phyloP scores from a whole-genome alignment of 2,329 filamentous ascomycete genomes.

The Alternaria arborescens region DNA sequence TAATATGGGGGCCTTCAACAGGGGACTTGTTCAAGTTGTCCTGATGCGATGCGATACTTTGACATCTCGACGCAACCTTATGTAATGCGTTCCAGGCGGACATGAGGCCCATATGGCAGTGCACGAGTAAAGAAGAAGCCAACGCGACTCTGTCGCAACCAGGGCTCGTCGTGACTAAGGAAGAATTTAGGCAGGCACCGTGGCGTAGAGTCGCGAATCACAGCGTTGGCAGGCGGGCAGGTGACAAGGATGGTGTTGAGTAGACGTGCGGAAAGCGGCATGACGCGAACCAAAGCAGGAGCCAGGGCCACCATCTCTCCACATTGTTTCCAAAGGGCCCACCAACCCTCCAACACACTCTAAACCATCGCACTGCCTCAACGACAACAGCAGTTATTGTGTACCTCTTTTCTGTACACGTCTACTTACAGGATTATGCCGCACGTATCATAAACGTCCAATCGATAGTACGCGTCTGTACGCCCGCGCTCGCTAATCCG shows the following conservation, averaged over 20 bases:
- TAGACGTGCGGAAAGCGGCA: slow-evolving; percentile 10
- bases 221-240: slow-evolving; percentile 8
- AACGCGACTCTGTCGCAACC: neutral
- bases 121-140: neutral
- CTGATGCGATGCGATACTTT: no score
- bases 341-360: slow-evolving; percentile 10
- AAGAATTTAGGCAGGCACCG: slow-evolving; percentile 9
- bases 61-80: neutral
- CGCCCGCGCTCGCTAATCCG: neutral
- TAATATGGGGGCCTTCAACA: neutral
- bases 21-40: neutral
- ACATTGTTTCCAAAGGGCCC: slow-evolving; percentile 16
- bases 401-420: slow-evolving; percentile 5
- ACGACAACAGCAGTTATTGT: neutral
- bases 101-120: neutral
- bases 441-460: neutral
- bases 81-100: neutral
- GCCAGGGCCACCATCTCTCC: slow-evolving; percentile 20
- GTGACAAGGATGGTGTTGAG: slow-evolving; percentile 9
- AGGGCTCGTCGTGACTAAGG: neutral
- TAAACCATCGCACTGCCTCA: slow-evolving; percentile 8
- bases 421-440: neutral
- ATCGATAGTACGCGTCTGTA: neutral
- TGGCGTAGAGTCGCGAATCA: slow-evolving; percentile 8
- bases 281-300: slow-evolving; percentile 10